Evolutionary conservation across 1,139 yeast genomes (phyloP), one percentile per base, ranked within the genome.

Genomic region (Blastobotrys arbuscula): DNA sequence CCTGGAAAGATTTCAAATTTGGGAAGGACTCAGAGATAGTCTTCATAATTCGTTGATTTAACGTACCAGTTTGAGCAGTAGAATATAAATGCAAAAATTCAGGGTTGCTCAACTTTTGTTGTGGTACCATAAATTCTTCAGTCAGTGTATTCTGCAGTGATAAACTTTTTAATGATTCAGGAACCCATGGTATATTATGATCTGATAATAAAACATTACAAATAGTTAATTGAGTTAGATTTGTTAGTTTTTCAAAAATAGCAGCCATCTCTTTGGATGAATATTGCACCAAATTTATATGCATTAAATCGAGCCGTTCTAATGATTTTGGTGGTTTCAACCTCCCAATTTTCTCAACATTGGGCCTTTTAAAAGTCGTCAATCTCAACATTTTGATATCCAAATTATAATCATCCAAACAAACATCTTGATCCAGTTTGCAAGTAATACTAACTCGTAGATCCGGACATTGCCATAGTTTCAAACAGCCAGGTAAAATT

Each of bases 81-180:
- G 41, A 43, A 24, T 43, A 43, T 26, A 43, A 26, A 43, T 43
- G 47, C 42, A 43, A 16, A 24, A 36, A 43, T 15, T 13, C 12
- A 12, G 31, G 24, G 10, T n/a, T 16, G 3, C 3, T 3, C 26
- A 37, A 35, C 8, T 16, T 7, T 23, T 37, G 37, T 26, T 19
- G 28, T 6, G 47, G 47, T 18, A 43, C 30, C 23, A 37, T 7
- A 20, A 43, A 43, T 19, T 21, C 34, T 23, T 21, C 21, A 5
- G 41, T 16, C 5, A 20, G 8, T 13, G 47, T 43, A 19, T 43
- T 20, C 18, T 43, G 47, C 28, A 43, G 28, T 19, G 47, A 43
- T 10, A 43, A 26, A 18, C 31, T 41, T 18, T 19, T 16, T 18
- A 43, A 5, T 15, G 23, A 15, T 12, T n/a, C 28, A 2, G 47